phyloP scores from a whole-genome alignment of 225 moss, liverwort and hornwort species.

The Thuidium tamariscinum region DNA sequence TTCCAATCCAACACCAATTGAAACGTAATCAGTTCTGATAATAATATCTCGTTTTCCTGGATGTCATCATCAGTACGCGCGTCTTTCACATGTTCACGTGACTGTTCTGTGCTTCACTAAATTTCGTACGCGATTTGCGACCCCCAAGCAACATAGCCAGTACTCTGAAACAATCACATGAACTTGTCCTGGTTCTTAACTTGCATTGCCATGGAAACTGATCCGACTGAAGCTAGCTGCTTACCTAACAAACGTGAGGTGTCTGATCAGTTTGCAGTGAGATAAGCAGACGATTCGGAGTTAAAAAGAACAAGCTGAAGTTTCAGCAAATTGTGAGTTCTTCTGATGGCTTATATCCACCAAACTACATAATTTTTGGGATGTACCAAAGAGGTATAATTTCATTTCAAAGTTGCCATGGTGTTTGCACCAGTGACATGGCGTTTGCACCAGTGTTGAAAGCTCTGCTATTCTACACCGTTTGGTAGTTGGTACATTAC shows the following conservation, averaged over 20 bases:
- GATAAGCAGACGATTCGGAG: background rate
- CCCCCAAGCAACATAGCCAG: background rate
- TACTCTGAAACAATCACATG: background rate
- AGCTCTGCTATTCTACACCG: background rate
- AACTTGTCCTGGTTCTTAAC: background rate
- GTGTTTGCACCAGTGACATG: background rate
- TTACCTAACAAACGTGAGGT: background rate
- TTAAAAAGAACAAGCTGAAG: background rate
- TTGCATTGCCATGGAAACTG: background rate
- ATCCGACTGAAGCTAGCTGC: background rate
- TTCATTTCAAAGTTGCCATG: background rate
- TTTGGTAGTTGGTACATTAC: background rate
- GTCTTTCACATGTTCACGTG: background rate
- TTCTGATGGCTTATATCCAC: background rate
- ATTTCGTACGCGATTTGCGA: background rate
- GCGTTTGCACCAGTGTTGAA: background rate
- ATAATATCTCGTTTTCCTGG: background rate
- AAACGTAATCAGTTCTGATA: background rate
- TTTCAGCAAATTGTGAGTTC: background rate
- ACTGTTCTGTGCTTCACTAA: background rate
- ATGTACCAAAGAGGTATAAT: background rate
- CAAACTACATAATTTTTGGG: background rate
- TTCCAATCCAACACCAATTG: background rate
- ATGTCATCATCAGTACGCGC: background rate
- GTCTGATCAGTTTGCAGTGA: background rate